These are phyloP conservation scores for Boletus sp. DNA, from an alignment of 768 basidiomycete species.

Conservation along the genomic window DNA sequence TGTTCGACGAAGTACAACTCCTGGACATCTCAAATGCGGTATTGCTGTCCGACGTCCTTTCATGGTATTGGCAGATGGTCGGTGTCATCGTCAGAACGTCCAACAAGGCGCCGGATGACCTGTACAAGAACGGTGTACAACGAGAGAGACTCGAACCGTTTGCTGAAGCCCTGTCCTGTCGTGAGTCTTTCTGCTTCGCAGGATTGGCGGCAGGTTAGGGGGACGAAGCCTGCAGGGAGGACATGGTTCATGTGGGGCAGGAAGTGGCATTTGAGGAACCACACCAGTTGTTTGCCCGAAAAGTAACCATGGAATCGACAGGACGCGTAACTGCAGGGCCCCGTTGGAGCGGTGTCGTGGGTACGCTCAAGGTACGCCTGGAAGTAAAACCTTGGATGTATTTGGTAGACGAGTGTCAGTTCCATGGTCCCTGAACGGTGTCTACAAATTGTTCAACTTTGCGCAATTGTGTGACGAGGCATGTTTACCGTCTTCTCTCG, in stretches of 20 bases:
- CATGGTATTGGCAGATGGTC: slow-evolving; percentile 63
- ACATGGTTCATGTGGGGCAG: background rate
- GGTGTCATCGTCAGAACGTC: slow-evolving; percentile 46
- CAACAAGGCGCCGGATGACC: slow-evolving; percentile 52
- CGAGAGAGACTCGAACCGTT: slow-evolving; percentile 19
- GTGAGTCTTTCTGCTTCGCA: slow-evolving; percentile 14
- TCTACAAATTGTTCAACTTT: background rate
- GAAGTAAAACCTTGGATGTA: background rate
- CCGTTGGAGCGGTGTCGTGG: no score
- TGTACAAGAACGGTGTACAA: slow-evolving; percentile 58
- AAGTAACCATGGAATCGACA: background rate
- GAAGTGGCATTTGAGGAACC: background rate
- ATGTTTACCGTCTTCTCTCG: background rate
- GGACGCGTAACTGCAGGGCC: background rate
- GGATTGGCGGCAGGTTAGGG: slow-evolving; percentile 41
- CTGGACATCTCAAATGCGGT: slow-evolving; percentile 58
- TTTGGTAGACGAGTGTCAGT: background rate
- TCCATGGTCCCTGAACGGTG: background rate
- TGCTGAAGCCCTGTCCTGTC: slow-evolving; percentile 38
- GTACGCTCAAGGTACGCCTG: background rate
- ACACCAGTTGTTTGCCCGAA: background rate
- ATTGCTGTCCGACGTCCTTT: slow-evolving; percentile 47
- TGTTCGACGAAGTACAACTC: slow-evolving; percentile 52
- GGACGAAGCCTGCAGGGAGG: background rate
- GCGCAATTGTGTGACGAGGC: slow-evolving; percentile 40